These are phyloP conservation scores for Phytophthora meadii DNA, from an alignment of 352 stramenopile genomes.

Conservation along the genomic window DNA sequence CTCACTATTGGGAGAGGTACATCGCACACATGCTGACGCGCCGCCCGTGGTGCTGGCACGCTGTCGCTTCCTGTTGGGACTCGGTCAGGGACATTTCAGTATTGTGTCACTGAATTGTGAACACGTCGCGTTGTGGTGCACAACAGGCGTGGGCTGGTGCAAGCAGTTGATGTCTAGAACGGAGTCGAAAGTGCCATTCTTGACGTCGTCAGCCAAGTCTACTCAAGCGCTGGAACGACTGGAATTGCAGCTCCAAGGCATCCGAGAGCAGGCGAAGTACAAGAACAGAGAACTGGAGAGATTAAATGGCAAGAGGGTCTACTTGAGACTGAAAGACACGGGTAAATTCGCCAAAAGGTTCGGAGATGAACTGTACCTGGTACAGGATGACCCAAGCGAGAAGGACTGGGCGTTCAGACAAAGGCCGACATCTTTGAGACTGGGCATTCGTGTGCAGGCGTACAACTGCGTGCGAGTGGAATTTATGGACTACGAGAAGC, in stretches of 20 bases:
- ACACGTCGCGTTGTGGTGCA: slow-evolving; percentile 82
- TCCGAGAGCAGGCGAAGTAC: slow-evolving; percentile 39
- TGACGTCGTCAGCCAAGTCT: slow-evolving; percentile 44
- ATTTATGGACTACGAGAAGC: slow-evolving; percentile 49
- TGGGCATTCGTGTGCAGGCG: slow-evolving; percentile 42
- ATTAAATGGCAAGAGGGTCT: slow-evolving; percentile 59
- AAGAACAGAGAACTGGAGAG: slow-evolving; percentile 44
- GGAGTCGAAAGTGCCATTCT: slow-evolving; percentile 55
- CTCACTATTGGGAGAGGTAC: slow-evolving; percentile 68
- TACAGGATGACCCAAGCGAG: slow-evolving; percentile 67
- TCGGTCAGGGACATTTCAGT: slow-evolving; percentile 74
- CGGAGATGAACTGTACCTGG: slow-evolving; percentile 56
- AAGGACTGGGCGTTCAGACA: slow-evolving; percentile 70
- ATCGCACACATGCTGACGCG: slow-evolving; percentile 63
- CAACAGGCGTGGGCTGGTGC: slow-evolving; percentile 74
- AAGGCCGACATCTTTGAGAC: slow-evolving; percentile 57
- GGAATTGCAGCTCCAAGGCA: slow-evolving; percentile 38
- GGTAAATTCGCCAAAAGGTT: slow-evolving; percentile 65
- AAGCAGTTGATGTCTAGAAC: slow-evolving; percentile 73
- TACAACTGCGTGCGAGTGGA: slow-evolving; percentile 70
- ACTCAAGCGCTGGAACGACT: slow-evolving; percentile 39
- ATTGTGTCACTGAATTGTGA: slow-evolving; percentile 80
- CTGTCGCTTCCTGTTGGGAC: slow-evolving; percentile 69
- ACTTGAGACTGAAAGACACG: slow-evolving; percentile 45
- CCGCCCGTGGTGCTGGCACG: slow-evolving; percentile 76